phyloP scores from a whole-genome alignment of 768 basidiomycete species.

The Pholiota conissans region DNA sequence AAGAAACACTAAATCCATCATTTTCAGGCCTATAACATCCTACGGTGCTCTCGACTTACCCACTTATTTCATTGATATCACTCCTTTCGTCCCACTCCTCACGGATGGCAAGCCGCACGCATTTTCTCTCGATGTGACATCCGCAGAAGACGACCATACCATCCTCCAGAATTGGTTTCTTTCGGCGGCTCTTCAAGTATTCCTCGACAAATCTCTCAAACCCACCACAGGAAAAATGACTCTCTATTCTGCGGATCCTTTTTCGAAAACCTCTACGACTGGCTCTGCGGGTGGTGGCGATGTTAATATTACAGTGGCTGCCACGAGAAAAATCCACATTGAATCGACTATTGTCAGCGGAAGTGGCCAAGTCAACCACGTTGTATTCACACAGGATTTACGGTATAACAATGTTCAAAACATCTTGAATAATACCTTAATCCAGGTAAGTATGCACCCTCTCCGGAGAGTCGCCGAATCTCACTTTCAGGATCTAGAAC shows the following conservation, averaged over 20 bases:
- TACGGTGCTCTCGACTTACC: conserved; percentile 79
- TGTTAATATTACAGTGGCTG: conserved; percentile 63
- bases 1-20: background rate
- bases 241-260: conserved; percentile 54
- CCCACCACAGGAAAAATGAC: conserved; percentile 73
- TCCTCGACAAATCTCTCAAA: conserved; percentile 58
- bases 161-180: conserved; percentile 80
- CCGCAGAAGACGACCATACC: conserved; percentile 63
- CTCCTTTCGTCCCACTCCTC: conserved; percentile 72
- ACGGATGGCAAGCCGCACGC: conserved; percentile 69
- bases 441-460: conserved; percentile 31
- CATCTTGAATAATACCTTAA: conserved; percentile 47
- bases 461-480: background rate
- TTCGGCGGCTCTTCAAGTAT: conserved; percentile 68
- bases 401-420: conserved; percentile 63
- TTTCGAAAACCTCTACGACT: conserved; percentile 49
- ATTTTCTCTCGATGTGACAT: conserved; percentile 71
- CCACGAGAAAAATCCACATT: conserved; percentile 55
- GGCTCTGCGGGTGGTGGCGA: conserved; percentile 47
- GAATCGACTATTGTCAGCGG: conserved; percentile 62
- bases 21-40: conserved; percentile 63
- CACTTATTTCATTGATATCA: conserved; percentile 75
- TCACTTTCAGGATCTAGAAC: conserved; percentile 26
- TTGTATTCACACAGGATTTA: conserved; percentile 63
- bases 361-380: conserved; percentile 54